A percentile compares a stretch with the other conserved stretches of the same genome.
phyloP scores from a whole-genome alignment of 495 filamentous ascomycete genomes.

The Penicillium cinerascens region DNA sequence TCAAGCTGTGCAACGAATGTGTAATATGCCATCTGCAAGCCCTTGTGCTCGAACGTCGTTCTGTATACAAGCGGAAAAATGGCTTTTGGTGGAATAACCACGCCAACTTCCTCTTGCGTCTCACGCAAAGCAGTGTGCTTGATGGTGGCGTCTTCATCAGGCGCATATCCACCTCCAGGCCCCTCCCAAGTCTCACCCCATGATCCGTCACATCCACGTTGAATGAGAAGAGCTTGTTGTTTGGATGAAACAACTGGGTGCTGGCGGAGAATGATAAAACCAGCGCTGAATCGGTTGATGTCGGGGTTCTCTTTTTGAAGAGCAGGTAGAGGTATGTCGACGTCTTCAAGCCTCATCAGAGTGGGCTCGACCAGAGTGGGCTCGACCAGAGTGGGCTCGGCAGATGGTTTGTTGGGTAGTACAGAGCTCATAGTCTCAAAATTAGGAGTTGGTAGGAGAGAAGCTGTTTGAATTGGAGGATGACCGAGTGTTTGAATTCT shows the following conservation, averaged over 20 bases:
- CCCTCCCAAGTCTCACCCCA: conserved; percentile 1
- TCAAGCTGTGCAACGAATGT: not conserved
- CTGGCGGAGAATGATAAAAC: not conserved
- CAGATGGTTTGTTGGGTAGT: too few species aligned
- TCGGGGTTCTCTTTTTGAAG: not conserved
- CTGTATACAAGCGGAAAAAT: not conserved
- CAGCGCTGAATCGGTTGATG: not conserved
- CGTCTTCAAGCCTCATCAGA: too few species aligned
- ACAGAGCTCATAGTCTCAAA: too few species aligned
- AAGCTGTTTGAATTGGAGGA: too few species aligned
- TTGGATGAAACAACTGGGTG: not conserved
- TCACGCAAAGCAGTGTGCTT: too few species aligned
- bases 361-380: too few species aligned
- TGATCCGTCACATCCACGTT: conserved; percentile 2
- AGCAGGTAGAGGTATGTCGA: not conserved
- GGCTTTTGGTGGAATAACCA: not conserved
- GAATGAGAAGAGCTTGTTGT: not conserved
- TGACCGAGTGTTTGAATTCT: too few species aligned
- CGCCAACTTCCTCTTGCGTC: too few species aligned
- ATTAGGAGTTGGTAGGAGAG: too few species aligned
- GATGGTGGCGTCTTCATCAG: not conserved
- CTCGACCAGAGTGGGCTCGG: too few species aligned
- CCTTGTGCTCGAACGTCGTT: not conserved
- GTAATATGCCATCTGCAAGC: not conserved
- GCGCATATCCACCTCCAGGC: not conserved